phyloP scores from a whole-genome alignment of 257 asterid species.

The Ajuga chamaepitys region DNA sequence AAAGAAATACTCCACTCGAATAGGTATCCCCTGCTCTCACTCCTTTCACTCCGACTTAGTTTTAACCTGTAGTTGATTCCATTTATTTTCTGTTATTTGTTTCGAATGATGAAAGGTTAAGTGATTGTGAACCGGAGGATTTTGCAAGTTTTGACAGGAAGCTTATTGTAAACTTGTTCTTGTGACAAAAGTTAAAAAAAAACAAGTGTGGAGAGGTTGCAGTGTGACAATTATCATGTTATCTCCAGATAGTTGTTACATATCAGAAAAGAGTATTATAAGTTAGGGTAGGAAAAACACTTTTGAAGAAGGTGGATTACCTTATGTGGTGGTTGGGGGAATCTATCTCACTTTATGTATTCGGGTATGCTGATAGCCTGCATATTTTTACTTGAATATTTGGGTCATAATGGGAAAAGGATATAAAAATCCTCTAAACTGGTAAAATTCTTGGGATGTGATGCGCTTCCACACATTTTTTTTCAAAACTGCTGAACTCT shows the following conservation, averaged over 20 bases:
- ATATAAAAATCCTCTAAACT: neutral
- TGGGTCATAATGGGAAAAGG: neutral
- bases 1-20: conserved; percentile 76
- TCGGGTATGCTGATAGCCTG: neutral
- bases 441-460: neutral
- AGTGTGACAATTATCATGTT: neutral
- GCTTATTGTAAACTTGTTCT: neutral
- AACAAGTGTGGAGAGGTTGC: neutral
- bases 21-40: conserved; percentile 28
- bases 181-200: neutral
- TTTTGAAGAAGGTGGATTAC: neutral
- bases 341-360: neutral
- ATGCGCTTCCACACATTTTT: neutral
- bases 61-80: neutral
- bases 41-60: neutral
- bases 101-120: neutral
- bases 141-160: neutral
- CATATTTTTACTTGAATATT: neutral
- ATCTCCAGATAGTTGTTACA: neutral
- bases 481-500: neutral
- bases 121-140: neutral
- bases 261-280: neutral
- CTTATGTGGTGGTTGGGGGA: neutral
- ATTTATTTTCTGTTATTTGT: neutral
- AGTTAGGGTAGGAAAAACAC: neutral